Conservation (phyloP, 257 asterid genomes). For the Solanum clarkiae region DNA sequence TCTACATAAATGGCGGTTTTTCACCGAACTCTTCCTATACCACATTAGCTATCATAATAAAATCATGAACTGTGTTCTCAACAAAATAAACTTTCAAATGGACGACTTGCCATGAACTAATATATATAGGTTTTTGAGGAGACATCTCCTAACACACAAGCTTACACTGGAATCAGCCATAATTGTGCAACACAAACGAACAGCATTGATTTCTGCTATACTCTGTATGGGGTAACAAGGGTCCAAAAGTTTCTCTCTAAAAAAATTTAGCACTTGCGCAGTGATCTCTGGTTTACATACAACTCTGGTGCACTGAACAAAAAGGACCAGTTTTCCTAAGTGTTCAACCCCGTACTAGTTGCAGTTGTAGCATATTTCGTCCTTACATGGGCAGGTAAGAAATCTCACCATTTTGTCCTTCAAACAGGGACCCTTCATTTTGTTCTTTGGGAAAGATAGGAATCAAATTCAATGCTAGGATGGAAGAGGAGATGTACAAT, state of each 20-base stretch:
- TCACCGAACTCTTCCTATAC: not conserved
- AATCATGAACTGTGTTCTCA: not conserved
- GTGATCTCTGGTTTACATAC: slow-evolving; percentile 51
- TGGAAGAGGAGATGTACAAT: not conserved
- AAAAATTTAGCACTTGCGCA: not conserved
- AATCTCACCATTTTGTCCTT: not conserved
- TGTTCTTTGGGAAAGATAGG: not conserved
- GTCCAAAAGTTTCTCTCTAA: not conserved
- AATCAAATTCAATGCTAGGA: not conserved
- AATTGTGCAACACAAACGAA: slow-evolving; percentile 31
- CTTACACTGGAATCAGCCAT: not conserved
- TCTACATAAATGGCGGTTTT: slow-evolving; percentile 50
- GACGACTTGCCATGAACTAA: not conserved
- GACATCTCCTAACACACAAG: not conserved
- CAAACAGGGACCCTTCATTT: not conserved
- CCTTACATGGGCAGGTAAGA: slow-evolving; percentile 60
- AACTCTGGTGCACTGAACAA: slow-evolving; percentile 58
- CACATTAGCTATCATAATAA: not conserved
- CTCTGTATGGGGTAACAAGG: slow-evolving; percentile 47
- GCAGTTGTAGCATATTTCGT: slow-evolving; percentile 44
- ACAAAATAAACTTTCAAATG: not conserved
- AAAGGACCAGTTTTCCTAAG: slow-evolving; percentile 73
- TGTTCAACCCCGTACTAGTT: slow-evolving; percentile 63
- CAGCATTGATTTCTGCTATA: slow-evolving; percentile 66
- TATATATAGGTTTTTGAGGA: not conserved